Evolutionary conservation across 2,329 filamentous ascomycete species (phyloP), one percentile per base, ranked within the genome.

Genomic region (Penicillium sp.): DNA sequence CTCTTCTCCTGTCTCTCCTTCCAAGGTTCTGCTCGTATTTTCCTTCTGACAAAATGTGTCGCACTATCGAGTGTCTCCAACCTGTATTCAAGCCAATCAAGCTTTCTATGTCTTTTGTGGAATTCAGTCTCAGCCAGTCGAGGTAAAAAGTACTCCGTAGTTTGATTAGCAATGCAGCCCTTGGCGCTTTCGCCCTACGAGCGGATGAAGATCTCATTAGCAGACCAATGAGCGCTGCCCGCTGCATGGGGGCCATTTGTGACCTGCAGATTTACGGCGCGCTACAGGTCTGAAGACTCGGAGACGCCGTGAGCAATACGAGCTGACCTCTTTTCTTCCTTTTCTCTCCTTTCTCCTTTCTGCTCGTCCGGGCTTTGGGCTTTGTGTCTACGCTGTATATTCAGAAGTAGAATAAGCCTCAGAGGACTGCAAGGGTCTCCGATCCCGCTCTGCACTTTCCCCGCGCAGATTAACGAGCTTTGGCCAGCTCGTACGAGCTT

Each of bases 41-140:
- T 36, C 36, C 20, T 57, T 54, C 53, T 48, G 31, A 24, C 35
- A 46, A 57, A 54, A 52, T 38, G 44, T 49, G 48, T 51, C 43
- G 42, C 38, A 35, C 44, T 31, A 25, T 27, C 30, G 46, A 53
- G 46, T 50, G 53, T 46, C 27, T 48, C 42, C 30, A 45, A 27
- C 35, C 33, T 44, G 48, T 49, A 39, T 25, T 48, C 46, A 36
- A 48, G 35, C 43, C 41, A 48, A 41, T 52, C 40, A 38, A 47
- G 49, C 35, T 49, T 22, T 16, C 46, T 44, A 24, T 51, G 39
- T 45, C 38, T 44, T 35, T 38, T 13, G 35, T 13, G 16, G 8
- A 20, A 22, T 13, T 5, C 18, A 36, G 8, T 7, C 25, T 11
- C 10, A 13, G 35, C 35, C 35, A 16, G 6, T 13, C 8, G 31